Conservation (phyloP, 2,329 filamentous ascomycete genomes). For the Epichloe scottii region DNA sequence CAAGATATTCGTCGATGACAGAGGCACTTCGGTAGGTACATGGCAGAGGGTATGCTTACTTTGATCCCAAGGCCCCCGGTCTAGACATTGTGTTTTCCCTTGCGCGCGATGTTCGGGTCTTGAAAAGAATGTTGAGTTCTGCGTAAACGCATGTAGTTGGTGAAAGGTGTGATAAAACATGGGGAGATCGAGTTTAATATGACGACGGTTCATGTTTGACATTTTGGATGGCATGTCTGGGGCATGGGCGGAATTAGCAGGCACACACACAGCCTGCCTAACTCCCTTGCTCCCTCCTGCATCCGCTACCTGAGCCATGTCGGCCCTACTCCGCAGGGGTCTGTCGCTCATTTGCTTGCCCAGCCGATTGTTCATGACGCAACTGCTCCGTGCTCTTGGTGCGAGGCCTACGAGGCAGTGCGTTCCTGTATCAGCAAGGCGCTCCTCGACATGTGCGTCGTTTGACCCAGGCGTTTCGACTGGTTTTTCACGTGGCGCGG, state of each 20-base stretch:
- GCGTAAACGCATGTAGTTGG: neutral
- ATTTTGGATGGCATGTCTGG: neutral
- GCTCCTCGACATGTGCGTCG: neutral
- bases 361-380: slow-evolving; percentile 4
- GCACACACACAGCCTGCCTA: neutral
- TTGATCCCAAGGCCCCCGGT: slow-evolving; percentile 7
- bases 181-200: neutral
- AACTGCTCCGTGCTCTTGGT: slow-evolving; percentile 1
- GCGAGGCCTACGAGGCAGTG: slow-evolving; percentile 1
- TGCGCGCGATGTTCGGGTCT: neutral
- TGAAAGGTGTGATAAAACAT: neutral
- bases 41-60: slow-evolving; percentile 5
- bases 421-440: neutral
- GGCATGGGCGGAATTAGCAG: slow-evolving; percentile 2
- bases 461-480: slow-evolving; percentile 1
- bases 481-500: neutral
- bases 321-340: slow-evolving; percentile 3
- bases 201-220: neutral
- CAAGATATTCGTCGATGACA: neutral
- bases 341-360: neutral
- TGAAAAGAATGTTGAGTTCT: neutral
- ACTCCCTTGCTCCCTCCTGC: neutral
- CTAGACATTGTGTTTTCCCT: slow-evolving; percentile 2
- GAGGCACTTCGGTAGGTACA: neutral
- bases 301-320: neutral